Evolutionary conservation across 441 rosid genomes (phyloP).

Genomic region (Euphorbia schlechtendalii): DNA sequence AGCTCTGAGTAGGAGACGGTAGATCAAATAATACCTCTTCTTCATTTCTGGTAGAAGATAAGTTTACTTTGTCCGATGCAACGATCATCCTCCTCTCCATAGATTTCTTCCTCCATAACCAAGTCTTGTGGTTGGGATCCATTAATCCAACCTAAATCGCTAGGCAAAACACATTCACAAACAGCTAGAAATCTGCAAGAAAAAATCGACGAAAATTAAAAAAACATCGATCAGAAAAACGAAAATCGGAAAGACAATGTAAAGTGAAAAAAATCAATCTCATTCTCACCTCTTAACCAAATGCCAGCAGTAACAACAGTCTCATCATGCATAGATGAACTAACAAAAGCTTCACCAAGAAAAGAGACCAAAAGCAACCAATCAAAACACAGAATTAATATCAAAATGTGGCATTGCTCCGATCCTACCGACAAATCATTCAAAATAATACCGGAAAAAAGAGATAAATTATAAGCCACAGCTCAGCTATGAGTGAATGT

Average conservation of each 20-base stretch:
- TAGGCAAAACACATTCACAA: neutral
- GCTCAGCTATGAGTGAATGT: conserved; percentile 13
- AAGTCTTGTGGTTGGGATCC: conserved; percentile 37
- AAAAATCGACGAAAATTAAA: too few relatives aligned
- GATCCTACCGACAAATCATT: conserved; percentile 18
- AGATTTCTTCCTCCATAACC: conserved; percentile 83
- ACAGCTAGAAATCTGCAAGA: neutral
- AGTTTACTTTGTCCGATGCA: conserved; percentile 30
- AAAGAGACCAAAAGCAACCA: neutral
- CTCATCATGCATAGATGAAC: neutral
- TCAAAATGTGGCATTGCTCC: conserved; percentile 2
- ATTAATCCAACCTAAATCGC: neutral
- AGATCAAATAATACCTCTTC: conserved; percentile 43
- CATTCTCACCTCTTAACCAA: neutral
- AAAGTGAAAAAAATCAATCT: neutral
- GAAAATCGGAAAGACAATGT: neutral
- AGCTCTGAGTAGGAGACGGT: neutral
- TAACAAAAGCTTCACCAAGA: too few relatives aligned
- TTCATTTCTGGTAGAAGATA: conserved; percentile 31
- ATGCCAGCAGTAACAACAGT: neutral
- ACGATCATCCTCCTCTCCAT: conserved; percentile 38
- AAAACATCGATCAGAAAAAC: neutral
- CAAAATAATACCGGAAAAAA: conserved; percentile 13
- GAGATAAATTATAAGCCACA: neutral
- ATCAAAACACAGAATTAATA: neutral